Conservation (phyloP, 2,329 filamentous ascomycete genomes). For the Didymella glomerata region DNA sequence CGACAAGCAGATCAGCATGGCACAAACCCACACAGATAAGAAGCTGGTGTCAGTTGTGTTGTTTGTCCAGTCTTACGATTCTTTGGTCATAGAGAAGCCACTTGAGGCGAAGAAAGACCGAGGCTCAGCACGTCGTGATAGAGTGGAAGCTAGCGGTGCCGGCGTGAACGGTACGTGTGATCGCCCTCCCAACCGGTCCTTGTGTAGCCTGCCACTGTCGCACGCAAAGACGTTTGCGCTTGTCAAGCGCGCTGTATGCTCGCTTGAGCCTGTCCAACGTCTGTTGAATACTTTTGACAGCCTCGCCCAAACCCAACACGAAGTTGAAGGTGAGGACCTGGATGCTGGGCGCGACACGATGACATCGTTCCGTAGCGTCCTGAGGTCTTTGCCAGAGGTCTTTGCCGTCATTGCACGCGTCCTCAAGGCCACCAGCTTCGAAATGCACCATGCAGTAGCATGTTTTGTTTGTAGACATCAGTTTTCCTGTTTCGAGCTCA, state of each 20-base stretch:
- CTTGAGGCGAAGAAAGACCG: neutral
- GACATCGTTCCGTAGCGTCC: neutral
- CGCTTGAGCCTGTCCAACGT: constrained; percentile 5
- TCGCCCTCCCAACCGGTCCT: constrained; percentile 8
- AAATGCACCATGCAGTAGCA: constrained; percentile 7
- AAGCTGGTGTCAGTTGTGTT: neutral
- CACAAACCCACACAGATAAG: neutral
- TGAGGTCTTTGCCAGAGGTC: neutral
- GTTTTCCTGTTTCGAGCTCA: constrained; percentile 2
- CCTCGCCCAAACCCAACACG: neutral
- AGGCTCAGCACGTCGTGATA: constrained; percentile 9
- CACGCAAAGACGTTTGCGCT: constrained; percentile 14
- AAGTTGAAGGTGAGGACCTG: neutral
- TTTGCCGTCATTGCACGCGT: neutral
- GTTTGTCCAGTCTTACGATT: rapidly evolving
- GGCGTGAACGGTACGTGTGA: constrained; percentile 10
- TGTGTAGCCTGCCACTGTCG: constrained; percentile 18
- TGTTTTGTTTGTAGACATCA: neutral
- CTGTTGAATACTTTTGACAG: neutral
- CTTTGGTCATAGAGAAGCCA: neutral
- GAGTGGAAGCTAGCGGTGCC: constrained; percentile 16
- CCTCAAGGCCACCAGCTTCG: neutral
- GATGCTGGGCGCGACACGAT: neutral
- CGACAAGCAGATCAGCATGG: neutral
- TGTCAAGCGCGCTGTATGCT: constrained; percentile 8